Evolutionary conservation across 805 yeast genomes (phyloP), one percentile per base, ranked within the genome.

Genomic region (Wickerhamiella galacta): DNA sequence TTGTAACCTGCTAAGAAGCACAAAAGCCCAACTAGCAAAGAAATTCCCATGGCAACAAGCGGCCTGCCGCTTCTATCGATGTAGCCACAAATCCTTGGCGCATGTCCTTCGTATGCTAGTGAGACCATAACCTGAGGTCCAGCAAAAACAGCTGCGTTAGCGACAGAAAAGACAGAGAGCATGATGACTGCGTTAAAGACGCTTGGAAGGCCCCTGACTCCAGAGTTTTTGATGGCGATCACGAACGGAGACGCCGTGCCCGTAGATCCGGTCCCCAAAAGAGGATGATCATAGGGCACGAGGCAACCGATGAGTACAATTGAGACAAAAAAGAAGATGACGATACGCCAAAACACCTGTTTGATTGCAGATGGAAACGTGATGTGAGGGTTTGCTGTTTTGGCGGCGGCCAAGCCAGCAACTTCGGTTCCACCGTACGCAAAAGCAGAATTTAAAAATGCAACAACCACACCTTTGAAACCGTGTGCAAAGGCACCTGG

Each of bases 51-150:
- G 15, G 82, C 83, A 30, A 64, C 70, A 32, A 77, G 50, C 10
- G 94, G 93, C 49, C 93, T 68, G 36, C 93, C 93, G 30, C 57
- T 59, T 42, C 76, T 66, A 53, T 81, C 92, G 39, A 79, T 69
- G 56, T 75, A 75, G 26, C 75, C 72, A 36, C 75, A 64, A 21
- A 63, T 45, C 37, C 56, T 53, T 3, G 81, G 81, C 18, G 76
- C 75, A 42, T 66, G 64, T 15, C 75, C 72, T 48, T 71, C 70
- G 33, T 66, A 69, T 8, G 80, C 72, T 54, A 75, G 60, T 10
- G 79, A 64, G 6, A 74, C 69, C 42, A 75, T 57, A 11, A 77
- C 70, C 50, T 83, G 67, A 17, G 81, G 70, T 38, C 76, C 66
- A 4, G 74, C 80, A 48, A 66, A 75, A 11, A 72, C 73, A 2